phyloP scores from a whole-genome alignment of 257 asterid species.

The Vinca minor region DNA sequence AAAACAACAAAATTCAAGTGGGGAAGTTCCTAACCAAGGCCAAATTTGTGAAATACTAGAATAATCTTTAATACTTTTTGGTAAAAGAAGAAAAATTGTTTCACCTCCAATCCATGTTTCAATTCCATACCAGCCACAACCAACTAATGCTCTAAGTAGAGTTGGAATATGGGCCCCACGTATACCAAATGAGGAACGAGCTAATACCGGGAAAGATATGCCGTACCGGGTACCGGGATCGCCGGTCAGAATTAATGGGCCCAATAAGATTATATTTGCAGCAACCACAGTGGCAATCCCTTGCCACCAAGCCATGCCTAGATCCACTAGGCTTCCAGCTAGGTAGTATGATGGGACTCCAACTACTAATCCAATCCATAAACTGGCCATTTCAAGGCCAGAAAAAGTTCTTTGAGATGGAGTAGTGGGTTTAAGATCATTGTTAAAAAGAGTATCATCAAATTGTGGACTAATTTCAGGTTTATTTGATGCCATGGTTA shows the following conservation, averaged over 20 bases:
- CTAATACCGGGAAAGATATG: constrained; percentile 77
- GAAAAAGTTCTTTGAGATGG: constrained; percentile 44
- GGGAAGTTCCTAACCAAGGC: constrained; percentile 82
- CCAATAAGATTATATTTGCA: constrained; percentile 52
- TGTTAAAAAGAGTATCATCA: constrained; percentile 47
- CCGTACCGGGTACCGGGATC: constrained; percentile 79
- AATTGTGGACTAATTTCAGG: constrained; percentile 13
- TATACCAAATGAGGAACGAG: constrained; percentile 69
- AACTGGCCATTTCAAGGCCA: constrained; percentile 65
- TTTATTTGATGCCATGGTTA: constrained; percentile 32
- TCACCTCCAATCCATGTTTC: constrained; percentile 97
- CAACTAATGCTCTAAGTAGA: constrained; percentile 61
- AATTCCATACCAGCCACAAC: constrained; percentile 96
- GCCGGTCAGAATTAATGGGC: constrained; percentile 67
- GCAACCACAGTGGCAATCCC: constrained; percentile 81
- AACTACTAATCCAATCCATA: constrained; percentile 85
- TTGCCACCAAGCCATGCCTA: constrained; percentile 99
- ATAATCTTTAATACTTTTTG: constrained; percentile 35
- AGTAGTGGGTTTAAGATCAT: constrained; percentile 67
- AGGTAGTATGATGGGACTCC: constrained; percentile 84
- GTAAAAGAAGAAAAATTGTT: constrained; percentile 70
- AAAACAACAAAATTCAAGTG: constrained; percentile 70
- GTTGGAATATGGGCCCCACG: constrained; percentile 86
- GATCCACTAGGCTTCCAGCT: constrained; percentile 89
- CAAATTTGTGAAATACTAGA: constrained; percentile 33